Evolutionary conservation across 768 basidiomycete genomes (phyloP).

Genomic region (Podaxis carcinomalis): DNA sequence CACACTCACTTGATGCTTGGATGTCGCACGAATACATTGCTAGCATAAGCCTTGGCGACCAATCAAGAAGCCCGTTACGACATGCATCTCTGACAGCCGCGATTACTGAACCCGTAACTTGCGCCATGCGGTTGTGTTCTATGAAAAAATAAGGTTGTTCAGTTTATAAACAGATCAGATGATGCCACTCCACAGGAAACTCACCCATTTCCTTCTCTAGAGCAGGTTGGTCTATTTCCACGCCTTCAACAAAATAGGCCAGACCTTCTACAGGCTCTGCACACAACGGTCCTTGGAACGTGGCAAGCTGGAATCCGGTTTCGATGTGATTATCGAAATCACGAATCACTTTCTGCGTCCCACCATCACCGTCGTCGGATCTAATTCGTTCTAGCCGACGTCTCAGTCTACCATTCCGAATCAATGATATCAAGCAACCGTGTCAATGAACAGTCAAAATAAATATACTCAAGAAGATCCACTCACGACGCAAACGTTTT

Average conservation of each 20-base stretch:
- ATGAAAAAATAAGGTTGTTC: constrained; percentile 2
- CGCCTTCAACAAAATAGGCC: constrained; percentile 81
- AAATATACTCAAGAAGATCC: constrained; percentile 6
- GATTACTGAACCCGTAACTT: constrained; percentile 87
- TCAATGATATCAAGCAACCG: constrained; percentile 7
- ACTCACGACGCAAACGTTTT: constrained; percentile 53
- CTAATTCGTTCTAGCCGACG: constrained; percentile 41
- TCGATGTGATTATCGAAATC: constrained; percentile 84
- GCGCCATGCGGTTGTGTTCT: constrained; percentile 80
- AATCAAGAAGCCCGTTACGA: constrained; percentile 85
- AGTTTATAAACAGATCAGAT: neutral
- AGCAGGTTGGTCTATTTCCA: constrained; percentile 57
- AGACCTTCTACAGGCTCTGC: constrained; percentile 93
- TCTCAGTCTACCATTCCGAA: constrained; percentile 40
- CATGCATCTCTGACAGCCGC: constrained; percentile 88
- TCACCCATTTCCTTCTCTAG: constrained; percentile 65
- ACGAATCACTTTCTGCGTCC: constrained; percentile 31
- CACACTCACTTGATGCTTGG: constrained; percentile 84
- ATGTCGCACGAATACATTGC: constrained; percentile 99
- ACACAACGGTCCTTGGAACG: constrained; percentile 92
- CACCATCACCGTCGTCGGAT: constrained; percentile 23
- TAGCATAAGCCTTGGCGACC: constrained; percentile 95
- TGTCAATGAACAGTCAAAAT: neutral
- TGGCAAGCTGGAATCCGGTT: constrained; percentile 92
- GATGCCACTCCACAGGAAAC: constrained; percentile 16